phyloP scores from a whole-genome alignment of 768 basidiomycete genomes.

The Leccinum pellstonianum region DNA sequence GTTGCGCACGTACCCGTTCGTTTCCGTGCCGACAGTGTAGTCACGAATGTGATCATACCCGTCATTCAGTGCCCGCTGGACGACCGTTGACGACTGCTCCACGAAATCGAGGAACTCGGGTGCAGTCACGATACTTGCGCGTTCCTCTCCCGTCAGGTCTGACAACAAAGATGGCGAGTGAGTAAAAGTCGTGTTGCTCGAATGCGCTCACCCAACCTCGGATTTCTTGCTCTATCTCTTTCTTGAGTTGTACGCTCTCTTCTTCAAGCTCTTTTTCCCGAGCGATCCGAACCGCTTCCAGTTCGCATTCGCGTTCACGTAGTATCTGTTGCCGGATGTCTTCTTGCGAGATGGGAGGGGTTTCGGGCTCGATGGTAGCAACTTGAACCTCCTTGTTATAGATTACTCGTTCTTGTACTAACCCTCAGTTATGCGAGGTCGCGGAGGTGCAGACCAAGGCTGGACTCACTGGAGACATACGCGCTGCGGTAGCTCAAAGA shows the following conservation, averaged over 20 bases:
- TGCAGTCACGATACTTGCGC: constrained; percentile 74
- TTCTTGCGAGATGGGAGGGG: constrained; percentile 55
- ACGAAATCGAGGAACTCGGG: constrained; percentile 94
- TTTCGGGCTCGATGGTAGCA: constrained; percentile 56
- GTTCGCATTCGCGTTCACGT: constrained; percentile 50
- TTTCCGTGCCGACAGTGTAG: constrained; percentile 88
- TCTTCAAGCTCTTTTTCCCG: constrained; percentile 73
- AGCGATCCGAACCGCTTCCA: constrained; percentile 64
- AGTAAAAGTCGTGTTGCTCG: neutral
- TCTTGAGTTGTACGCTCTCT: constrained; percentile 61
- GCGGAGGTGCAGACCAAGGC: neutral
- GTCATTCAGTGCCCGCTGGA: constrained; percentile 93
- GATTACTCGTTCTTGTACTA: constrained; percentile 64
- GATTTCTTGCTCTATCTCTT: constrained; percentile 85
- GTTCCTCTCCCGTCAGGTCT: constrained; percentile 76
- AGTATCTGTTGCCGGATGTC: constrained; percentile 48
- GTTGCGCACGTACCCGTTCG: constrained; percentile 62
- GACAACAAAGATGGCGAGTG: no score
- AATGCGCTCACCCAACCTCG: constrained; percentile 48
- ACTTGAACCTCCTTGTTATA: constrained; percentile 88
- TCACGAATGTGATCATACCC: constrained; percentile 96
- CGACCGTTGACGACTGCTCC: constrained; percentile 90
- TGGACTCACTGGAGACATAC: constrained; percentile 38
- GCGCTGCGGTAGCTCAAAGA: constrained; percentile 88
- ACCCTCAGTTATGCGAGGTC: constrained; percentile 2